Evolutionary conservation across 1,284 basidiomycete genomes (phyloP).

Genomic region (Puccinia hordei): DNA sequence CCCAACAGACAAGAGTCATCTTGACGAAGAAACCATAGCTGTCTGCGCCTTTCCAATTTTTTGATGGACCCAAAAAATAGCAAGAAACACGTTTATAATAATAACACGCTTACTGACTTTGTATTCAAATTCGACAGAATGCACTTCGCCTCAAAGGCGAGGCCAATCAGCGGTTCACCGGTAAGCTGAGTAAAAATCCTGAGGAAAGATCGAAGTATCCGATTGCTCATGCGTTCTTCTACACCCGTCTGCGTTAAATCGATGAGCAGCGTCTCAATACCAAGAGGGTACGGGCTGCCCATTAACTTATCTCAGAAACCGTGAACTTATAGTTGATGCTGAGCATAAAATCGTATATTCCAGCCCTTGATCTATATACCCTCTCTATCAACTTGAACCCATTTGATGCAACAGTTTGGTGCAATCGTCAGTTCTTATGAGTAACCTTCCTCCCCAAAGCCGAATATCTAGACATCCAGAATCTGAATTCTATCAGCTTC

Average conservation of each 20-base stretch:
- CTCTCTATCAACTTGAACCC: slow-evolving; percentile 58
- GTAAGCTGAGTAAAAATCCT: slow-evolving; percentile 61
- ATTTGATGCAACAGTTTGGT: slow-evolving; percentile 58
- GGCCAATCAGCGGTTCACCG: slow-evolving; percentile 81
- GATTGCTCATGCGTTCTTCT: slow-evolving; percentile 23
- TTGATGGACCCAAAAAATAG: background rate
- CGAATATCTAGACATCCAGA: background rate
- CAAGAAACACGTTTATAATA: background rate
- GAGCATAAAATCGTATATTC: slow-evolving; percentile 50
- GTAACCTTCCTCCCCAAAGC: background rate
- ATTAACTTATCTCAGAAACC: background rate
- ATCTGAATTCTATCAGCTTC: slow-evolving; percentile 2
- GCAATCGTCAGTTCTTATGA: slow-evolving; percentile 53
- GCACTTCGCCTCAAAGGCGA: slow-evolving; percentile 68
- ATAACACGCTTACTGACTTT: background rate
- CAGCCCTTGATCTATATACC: slow-evolving; percentile 57
- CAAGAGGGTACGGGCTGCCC: slow-evolving; percentile 3
- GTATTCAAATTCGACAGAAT: slow-evolving; percentile 22
- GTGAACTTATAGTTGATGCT: background rate
- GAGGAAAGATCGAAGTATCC: background rate
- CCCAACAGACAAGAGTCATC: slow-evolving; percentile 11
- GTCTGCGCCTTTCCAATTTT: slow-evolving; percentile 2
- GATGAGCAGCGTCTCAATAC: slow-evolving; percentile 1
- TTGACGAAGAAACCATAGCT: slow-evolving; percentile 13
- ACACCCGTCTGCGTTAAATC: background rate